Base-by-base conservation (phyloP, 805 yeast genomes). In the Pichia gijzeniarum region DNA sequence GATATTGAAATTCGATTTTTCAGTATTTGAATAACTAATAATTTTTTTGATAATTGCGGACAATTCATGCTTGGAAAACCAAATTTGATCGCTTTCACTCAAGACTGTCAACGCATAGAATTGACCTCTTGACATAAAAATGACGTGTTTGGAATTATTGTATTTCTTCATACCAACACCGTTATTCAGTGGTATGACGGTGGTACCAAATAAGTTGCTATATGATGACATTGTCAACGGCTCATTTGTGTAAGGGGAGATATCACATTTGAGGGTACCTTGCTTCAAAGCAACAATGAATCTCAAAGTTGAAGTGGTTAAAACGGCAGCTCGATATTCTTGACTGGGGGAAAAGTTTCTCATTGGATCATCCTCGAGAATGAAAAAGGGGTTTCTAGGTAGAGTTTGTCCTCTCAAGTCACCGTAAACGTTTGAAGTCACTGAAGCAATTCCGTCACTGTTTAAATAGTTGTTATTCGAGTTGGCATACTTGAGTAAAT, bases 341-440 rank as follows among this genome's bases (percentile, higher is more conserved):
- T 85, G 95, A 42, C 75, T 68, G 14, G 87, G 85, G 12, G 70
- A 62, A 44, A 65, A 72, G 48, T 73, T 74, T 16, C 77, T 71
- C 50, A 78, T 70, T 1, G 91, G 90, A 52, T 85, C 95, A 57
- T 83, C 83, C 51, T 83, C 88, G 16, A 85, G 61, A 10, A 85
- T 75, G 52, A 85, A 70, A 55, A 82, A 84, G 1, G 95, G 95
- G 58, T 84, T 85, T 49, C 91, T 68, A 5, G 95, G 95, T 36
- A 85, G 65, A 1, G 81, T 76, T 51, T 80, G 83, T 18, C 85
- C 84, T 41, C 80, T 69, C 25, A 79, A 65, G 45, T 78, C 83
- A 16, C 83, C 82, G 54, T 79, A 79, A 31, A 77, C 74, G 12
- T 79, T 79, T 0, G 85, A 77, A 31, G 79, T 72, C 8, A 75